phyloP scores from a whole-genome alignment of 345 rosid genomes.

The Syzygium aromaticum region DNA sequence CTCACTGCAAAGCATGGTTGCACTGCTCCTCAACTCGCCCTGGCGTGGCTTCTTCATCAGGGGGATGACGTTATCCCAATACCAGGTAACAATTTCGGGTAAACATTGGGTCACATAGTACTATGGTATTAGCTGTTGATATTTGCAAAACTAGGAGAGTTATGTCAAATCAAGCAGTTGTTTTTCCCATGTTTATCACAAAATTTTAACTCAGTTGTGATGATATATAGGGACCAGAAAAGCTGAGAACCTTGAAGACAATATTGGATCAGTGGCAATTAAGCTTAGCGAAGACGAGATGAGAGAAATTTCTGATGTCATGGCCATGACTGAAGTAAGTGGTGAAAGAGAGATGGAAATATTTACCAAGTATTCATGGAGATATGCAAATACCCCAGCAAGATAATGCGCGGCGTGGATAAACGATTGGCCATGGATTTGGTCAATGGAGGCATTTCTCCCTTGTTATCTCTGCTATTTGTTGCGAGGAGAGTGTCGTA shows the following conservation, averaged over 20 bases:
- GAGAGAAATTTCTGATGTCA: conserved; percentile 24
- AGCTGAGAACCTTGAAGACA: conserved; percentile 27
- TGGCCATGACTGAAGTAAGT: conserved; percentile 24
- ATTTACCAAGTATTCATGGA: conserved; percentile 9
- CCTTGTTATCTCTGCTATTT: not conserved
- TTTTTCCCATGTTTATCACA: not conserved
- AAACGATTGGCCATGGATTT: not conserved
- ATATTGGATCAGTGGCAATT: conserved; percentile 26
- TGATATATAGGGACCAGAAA: conserved; percentile 36
- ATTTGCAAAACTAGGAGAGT: not conserved
- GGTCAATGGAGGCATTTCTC: not conserved
- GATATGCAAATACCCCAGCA: conserved; percentile 28
- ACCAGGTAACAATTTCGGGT: conserved; percentile 17
- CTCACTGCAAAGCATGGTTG: conserved; percentile 31
- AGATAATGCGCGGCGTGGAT: not conserved
- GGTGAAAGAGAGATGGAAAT: conserved; percentile 14
- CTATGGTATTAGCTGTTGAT: not conserved
- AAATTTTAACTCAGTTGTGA: not conserved
- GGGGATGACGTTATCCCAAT: conserved; percentile 43
- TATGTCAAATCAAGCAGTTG: not conserved
- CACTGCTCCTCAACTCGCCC: conserved; percentile 37
- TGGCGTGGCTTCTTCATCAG: conserved; percentile 42
- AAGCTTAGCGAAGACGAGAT: conserved; percentile 22
- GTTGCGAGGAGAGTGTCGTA: not conserved
- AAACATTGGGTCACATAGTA: not conserved